These are phyloP conservation scores for Orbilia ellipsospora DNA, from an alignment of 2,329 filamentous ascomycete genomes.

Conservation along the genomic window DNA sequence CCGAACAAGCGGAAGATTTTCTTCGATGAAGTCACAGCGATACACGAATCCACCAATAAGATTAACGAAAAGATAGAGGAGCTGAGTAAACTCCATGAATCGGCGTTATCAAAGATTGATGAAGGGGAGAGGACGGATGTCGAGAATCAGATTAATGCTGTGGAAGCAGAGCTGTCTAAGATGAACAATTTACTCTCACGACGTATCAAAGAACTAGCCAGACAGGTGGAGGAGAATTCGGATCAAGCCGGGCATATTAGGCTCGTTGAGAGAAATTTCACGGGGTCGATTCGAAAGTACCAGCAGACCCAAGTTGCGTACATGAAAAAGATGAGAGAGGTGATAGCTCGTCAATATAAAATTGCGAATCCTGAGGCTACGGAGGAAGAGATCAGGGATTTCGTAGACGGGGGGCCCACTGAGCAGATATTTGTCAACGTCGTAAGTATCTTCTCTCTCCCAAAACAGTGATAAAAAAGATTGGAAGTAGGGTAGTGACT, in stretches of 20 bases:
- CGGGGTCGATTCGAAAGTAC: conserved; percentile 81
- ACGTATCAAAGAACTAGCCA: conserved; percentile 84
- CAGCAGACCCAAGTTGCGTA: conserved; percentile 77
- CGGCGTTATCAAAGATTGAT: conserved; percentile 79
- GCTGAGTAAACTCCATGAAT: conserved; percentile 76
- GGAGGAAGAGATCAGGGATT: conserved; percentile 76
- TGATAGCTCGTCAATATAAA: conserved; percentile 81
- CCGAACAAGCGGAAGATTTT: conserved; percentile 8
- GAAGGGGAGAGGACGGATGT: conserved; percentile 74
- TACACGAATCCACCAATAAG: conserved; percentile 18
- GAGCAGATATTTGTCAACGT: conserved; percentile 82
- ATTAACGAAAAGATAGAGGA: conserved; percentile 78
- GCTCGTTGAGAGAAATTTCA: conserved; percentile 81
- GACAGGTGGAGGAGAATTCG: conserved; percentile 77
- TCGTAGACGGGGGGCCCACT: conserved; percentile 76
- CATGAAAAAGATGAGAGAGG: conserved; percentile 77
- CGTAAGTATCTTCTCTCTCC: conserved; percentile 69
- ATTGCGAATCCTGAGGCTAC: conserved; percentile 85
- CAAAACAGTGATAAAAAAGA: conserved; percentile 62
- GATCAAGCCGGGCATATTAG: conserved; percentile 84
- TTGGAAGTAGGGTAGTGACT: neutral
- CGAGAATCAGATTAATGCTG: conserved; percentile 76
- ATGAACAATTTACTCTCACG: conserved; percentile 82
- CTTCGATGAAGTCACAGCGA: conserved; percentile 29
- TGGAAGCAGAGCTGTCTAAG: conserved; percentile 82